These are phyloP conservation scores for Baorangia bicolor DNA, from an alignment of 768 basidiomycete genomes.

Conservation along the genomic window DNA sequence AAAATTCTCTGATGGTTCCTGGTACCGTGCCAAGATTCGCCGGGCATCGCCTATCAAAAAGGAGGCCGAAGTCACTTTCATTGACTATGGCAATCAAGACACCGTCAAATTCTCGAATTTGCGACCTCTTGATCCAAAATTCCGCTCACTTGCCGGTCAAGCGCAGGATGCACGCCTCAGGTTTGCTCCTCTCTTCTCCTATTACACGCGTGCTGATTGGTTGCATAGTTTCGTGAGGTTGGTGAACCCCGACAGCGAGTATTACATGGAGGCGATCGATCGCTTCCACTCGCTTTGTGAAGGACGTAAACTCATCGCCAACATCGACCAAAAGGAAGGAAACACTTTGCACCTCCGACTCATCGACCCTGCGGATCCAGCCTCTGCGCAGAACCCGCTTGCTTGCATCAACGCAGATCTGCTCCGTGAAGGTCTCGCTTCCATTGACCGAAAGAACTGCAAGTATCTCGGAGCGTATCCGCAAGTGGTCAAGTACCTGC, in stretches of 20 bases:
- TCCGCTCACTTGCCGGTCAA: constrained; percentile 88
- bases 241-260: constrained; percentile 78
- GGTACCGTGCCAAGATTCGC: constrained; percentile 95
- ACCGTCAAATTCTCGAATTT: constrained; percentile 79
- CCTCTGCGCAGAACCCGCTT: constrained; percentile 62
- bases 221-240: constrained; percentile 78
- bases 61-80: constrained; percentile 93
- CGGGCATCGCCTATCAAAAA: constrained; percentile 85
- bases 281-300: constrained; percentile 85
- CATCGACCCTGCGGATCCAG: constrained; percentile 82
- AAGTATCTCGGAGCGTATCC: constrained; percentile 72
- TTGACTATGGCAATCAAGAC: constrained; percentile 95
- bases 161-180: constrained; percentile 93
- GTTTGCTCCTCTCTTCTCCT: constrained; percentile 34
- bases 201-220: neutral
- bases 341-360: constrained; percentile 81
- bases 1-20: constrained; percentile 89
- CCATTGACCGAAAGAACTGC: constrained; percentile 75
- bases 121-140: constrained; percentile 86
- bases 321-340: constrained; percentile 85
- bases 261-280: constrained; percentile 79
- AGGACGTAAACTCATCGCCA: constrained; percentile 96
- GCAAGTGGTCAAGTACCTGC: constrained; percentile 61
- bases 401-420: constrained; percentile 89
- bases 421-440: constrained; percentile 82